Conservation (phyloP, 768 basidiomycete genomes). For the Porpolomopsis calyptriformis region DNA sequence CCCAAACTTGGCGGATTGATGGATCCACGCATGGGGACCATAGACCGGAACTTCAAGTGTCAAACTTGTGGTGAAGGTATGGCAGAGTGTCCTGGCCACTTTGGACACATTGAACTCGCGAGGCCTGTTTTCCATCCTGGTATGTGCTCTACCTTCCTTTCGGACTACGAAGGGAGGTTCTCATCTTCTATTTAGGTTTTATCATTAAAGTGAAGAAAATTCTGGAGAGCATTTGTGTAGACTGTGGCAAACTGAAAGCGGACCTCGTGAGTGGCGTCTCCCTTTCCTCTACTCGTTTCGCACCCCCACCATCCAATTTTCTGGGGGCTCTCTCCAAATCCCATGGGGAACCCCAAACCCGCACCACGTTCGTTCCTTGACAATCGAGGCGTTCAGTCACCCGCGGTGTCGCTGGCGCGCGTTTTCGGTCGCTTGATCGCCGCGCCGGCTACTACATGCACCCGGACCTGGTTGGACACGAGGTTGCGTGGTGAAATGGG, state of each 20-base stretch:
- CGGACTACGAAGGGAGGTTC: conserved; percentile 2
- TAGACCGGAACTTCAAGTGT: conserved; percentile 96
- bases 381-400: conserved; percentile 76
- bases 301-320: conserved; percentile 90
- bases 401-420: conserved; percentile 45
- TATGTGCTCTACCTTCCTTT: conserved; percentile 27
- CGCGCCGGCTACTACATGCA: conserved; percentile 53
- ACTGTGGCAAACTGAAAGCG: conserved; percentile 95
- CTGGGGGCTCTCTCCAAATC: conserved; percentile 94
- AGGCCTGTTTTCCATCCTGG: conserved; percentile 96
- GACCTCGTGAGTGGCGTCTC: conserved; percentile 86
- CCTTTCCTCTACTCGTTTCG: conserved; percentile 84
- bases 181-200: conserved; percentile 49
- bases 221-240: conserved; percentile 95
- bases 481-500: conserved; percentile 91
- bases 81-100: conserved; percentile 98
- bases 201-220: conserved; percentile 99
- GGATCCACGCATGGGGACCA: conserved; percentile 98
- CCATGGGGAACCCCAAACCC: conserved; percentile 93
- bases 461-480: conserved; percentile 76
- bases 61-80: conserved; percentile 99
- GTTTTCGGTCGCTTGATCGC: conserved; percentile 94
- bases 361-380: conserved; percentile 67
- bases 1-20: conserved; percentile 91
- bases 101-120: conserved; percentile 96